These are phyloP conservation scores for Microbotryomycetes sp. DNA, from an alignment of 1,284 basidiomycete genomes.

Conservation along the genomic window DNA sequence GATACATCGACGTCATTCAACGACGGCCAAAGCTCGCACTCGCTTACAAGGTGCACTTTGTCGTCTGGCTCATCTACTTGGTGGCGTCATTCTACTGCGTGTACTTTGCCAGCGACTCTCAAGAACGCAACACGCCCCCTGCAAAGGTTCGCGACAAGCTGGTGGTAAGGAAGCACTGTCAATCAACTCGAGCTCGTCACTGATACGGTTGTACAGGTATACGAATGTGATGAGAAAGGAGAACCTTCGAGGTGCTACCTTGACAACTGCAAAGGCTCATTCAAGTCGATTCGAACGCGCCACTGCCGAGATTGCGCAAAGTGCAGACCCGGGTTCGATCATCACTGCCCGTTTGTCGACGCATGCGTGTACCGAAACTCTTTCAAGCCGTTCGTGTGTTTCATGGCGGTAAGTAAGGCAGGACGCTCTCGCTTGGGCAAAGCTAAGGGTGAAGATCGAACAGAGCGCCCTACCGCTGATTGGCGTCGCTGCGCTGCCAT, in stretches of 20 bases:
- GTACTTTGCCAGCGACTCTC: background rate
- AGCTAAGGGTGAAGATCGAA: too few species aligned
- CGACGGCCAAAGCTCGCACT: background rate
- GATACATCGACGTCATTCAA: background rate
- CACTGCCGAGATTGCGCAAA: conserved; percentile 24
- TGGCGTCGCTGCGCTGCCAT: conserved; percentile 12
- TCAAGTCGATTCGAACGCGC: conserved; percentile 15
- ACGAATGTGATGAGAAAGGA: conserved; percentile 11
- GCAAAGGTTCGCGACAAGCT: background rate
- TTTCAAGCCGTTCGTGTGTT: conserved; percentile 20
- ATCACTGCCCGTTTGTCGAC: conserved; percentile 26
- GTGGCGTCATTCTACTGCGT: background rate
- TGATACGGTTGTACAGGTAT: conserved; percentile 12
- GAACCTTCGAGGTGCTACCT: conserved; percentile 1
- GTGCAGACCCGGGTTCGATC: conserved; percentile 16
- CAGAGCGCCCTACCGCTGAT: conserved; percentile 12
- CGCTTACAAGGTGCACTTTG: background rate
- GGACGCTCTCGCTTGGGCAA: background rate
- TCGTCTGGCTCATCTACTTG: background rate
- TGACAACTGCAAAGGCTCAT: conserved; percentile 12
- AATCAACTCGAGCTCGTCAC: too few species aligned
- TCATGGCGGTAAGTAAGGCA: conserved; percentile 7
- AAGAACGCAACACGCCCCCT: background rate
- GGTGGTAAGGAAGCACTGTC: background rate
- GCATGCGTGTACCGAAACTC: conserved; percentile 8